Conservation (phyloP, 2,329 filamentous ascomycete species). For the Biscogniauxia sp. region DNA sequence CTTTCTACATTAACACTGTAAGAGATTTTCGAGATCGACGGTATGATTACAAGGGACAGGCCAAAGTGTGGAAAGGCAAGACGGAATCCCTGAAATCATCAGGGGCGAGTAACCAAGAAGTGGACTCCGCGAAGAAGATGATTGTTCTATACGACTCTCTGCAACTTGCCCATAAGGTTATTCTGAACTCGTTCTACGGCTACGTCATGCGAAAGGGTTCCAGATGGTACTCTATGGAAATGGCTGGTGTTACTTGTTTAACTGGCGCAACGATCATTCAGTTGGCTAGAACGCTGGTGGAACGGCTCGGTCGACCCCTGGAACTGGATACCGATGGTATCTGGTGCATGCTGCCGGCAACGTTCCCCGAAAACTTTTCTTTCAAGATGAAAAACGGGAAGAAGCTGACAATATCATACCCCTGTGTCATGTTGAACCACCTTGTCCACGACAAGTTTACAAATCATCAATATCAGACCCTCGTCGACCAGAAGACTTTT, state of each 20-base stretch:
- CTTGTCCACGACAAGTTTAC: constrained; percentile 93
- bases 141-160: constrained; percentile 93
- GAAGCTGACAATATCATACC: constrained; percentile 94
- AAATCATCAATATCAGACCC: constrained; percentile 94
- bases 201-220: constrained; percentile 99
- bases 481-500: constrained; percentile 75
- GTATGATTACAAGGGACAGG: constrained; percentile 97
- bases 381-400: constrained; percentile 96
- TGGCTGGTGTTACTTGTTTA: constrained; percentile 97
- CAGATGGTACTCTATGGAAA: constrained; percentile 98
- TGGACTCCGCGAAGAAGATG: constrained; percentile 98
- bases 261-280: constrained; percentile 97
- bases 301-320: constrained; percentile 85
- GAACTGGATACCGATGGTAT: constrained; percentile 98
- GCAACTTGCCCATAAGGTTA: constrained; percentile 97
- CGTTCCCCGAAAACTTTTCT: constrained; percentile 92
- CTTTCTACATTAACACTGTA: constrained; percentile 97
- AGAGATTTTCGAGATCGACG: constrained; percentile 93
- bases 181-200: constrained; percentile 97
- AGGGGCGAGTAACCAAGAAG: constrained; percentile 70
- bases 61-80: constrained; percentile 98
- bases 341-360: constrained; percentile 97
- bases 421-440: constrained; percentile 98
- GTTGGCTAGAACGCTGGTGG: constrained; percentile 88
- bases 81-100: constrained; percentile 80